Evolutionary conservation across 2,329 filamentous ascomycete genomes (phyloP).

Genomic region (Canariomyces notabilis): DNA sequence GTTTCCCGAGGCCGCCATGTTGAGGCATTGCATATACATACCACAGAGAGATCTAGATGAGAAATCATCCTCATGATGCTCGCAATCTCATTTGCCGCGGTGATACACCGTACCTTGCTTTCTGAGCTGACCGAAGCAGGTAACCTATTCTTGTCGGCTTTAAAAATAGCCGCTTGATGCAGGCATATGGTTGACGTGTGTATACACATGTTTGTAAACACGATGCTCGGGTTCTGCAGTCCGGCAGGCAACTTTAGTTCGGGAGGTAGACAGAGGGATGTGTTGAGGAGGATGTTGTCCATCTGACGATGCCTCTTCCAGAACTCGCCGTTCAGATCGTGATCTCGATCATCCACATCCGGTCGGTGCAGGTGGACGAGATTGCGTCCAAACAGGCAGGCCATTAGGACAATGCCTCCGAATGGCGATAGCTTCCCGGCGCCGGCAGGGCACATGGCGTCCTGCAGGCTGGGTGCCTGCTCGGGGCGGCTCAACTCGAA

Average conservation of each 20-base stretch:
- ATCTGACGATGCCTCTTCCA: slow-evolving; percentile 90
- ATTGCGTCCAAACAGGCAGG: slow-evolving; percentile 87
- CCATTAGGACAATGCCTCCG: slow-evolving; percentile 75
- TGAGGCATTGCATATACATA: slow-evolving; percentile 42
- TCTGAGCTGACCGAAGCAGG: slow-evolving; percentile 74
- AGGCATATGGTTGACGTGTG: slow-evolving; percentile 94
- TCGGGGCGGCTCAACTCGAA: slow-evolving; percentile 76
- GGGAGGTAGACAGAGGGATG: slow-evolving; percentile 73
- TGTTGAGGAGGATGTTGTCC: slow-evolving; percentile 87
- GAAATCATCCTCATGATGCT: slow-evolving; percentile 94
- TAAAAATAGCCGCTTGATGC: slow-evolving; percentile 98
- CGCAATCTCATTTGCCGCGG: slow-evolving; percentile 87
- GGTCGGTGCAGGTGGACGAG: slow-evolving; percentile 87
- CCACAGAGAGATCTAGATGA: slow-evolving; percentile 76
- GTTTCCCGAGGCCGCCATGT: not conserved
- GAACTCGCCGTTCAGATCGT: slow-evolving; percentile 87
- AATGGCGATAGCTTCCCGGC: slow-evolving; percentile 70
- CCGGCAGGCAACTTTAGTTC: slow-evolving; percentile 74
- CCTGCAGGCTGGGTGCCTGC: slow-evolving; percentile 62
- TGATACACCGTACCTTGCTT: slow-evolving; percentile 88
- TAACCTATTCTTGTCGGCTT: slow-evolving; percentile 83
- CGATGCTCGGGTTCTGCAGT: slow-evolving; percentile 72
- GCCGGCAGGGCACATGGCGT: slow-evolving; percentile 67
- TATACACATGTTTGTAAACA: slow-evolving; percentile 95
- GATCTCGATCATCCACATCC: slow-evolving; percentile 71